A percentile compares a stretch with the other conserved stretches of the same genome.
Evolutionary conservation across 768 basidiomycete species (phyloP).

Genomic region (Filobasidium wieringae): DNA sequence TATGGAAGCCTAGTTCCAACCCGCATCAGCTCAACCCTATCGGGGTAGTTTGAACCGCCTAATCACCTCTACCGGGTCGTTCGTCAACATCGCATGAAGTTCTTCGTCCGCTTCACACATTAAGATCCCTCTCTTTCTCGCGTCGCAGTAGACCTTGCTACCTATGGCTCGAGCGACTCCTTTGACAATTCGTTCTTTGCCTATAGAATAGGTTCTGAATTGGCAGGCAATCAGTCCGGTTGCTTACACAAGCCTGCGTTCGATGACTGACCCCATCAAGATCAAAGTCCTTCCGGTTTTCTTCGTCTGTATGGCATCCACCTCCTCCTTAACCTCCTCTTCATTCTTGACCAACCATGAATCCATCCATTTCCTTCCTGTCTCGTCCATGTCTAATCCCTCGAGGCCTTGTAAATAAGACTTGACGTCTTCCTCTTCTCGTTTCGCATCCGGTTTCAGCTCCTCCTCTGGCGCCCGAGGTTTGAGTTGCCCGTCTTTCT

Average conservation of each 20-base stretch:
- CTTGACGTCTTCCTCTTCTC: constrained; percentile 21
- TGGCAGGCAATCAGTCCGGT: not conserved
- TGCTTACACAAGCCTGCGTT: not conserved
- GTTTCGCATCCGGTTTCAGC: constrained; percentile 13
- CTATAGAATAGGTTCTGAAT: constrained; percentile 77
- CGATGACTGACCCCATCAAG: constrained; percentile 28
- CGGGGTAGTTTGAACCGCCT: not conserved
- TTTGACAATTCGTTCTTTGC: constrained; percentile 95
- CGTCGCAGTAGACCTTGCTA: constrained; percentile 79
- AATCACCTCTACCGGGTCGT: constrained; percentile 54
- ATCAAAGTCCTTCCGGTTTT: constrained; percentile 33
- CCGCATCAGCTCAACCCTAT: not conserved
- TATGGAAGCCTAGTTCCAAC: constrained; percentile 33
- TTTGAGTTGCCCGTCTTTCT: not conserved
- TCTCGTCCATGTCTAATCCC: constrained; percentile 21
- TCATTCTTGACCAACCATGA: constrained; percentile 40
- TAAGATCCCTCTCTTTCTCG: constrained; percentile 68
- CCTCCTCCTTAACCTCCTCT: constrained; percentile 25
- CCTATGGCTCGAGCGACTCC: constrained; percentile 71
- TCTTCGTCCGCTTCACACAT: constrained; percentile 75
- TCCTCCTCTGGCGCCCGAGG: not conserved
- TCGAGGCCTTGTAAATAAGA: constrained; percentile 38
- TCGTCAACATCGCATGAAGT: constrained; percentile 62
- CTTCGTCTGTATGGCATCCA: constrained; percentile 5
- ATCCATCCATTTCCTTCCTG: constrained; percentile 30